Evolutionary conservation across 177 flowering plant genomes (phyloP), one percentile per base, ranked within the genome.

Genomic region (Vitis hybrid): DNA sequence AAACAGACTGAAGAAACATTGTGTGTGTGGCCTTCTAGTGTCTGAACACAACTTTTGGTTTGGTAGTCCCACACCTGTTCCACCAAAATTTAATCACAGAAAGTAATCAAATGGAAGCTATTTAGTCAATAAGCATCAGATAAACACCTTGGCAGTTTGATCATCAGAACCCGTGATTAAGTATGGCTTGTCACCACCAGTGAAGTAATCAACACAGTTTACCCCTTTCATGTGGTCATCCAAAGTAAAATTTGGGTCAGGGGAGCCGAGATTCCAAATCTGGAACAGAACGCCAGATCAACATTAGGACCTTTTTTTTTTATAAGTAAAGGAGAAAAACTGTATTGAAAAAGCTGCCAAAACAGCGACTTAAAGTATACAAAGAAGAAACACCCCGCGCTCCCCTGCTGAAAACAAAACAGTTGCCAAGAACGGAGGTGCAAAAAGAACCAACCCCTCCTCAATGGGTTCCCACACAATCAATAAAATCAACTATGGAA

Each of bases 211-310:
- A 50, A 94, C 97, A 80, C 97, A 94, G 55, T 94, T 94, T 20
- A 94, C 97, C 34, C 98, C 98, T 84, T 94, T 92, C 79, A 80
- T 76, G 80, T 94, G 98, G 57, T 97, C 98, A 79, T 91, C 97
- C 77, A 94, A 67, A 16, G 97, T 91, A 75, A 93, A 90, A 78
- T 91, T 94, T 45, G 98, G 97, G 62, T 94, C 97, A 2, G 97
- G 91, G 22, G 97, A 91, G 52, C 97, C 95, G 71, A 94, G 97
- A 83, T 94, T 94, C 98, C 98, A 94, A 34, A 94, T 87, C 97
- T 87, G 74, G 6, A 50, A 70, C 67, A n/a, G 49, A 3, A 76
- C 8, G 67, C 2, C 34, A 61, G 15, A 52, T 15, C 34, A 53
- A 22, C 34, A 62, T 77, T 52, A 74, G 48, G 55, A 69, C 11